These are phyloP conservation scores for Diplodia mutila DNA, from an alignment of 2,329 filamentous ascomycete species.

Conservation along the genomic window DNA sequence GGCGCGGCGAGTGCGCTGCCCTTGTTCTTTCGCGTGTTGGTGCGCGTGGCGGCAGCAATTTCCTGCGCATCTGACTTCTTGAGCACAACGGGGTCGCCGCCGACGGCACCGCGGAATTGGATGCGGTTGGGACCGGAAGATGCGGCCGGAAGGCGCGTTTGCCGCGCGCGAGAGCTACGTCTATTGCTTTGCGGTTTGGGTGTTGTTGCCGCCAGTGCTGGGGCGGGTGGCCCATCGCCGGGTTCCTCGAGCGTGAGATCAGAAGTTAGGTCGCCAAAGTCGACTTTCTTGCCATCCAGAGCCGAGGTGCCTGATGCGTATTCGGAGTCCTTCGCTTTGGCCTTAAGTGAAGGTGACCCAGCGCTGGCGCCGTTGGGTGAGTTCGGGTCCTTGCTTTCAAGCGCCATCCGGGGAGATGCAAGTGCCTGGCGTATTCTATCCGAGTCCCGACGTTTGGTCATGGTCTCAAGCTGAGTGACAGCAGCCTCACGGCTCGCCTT, in stretches of 20 bases:
- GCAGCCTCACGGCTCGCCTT: constrained; percentile 44
- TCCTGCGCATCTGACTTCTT: constrained; percentile 56
- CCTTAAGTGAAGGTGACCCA: neutral
- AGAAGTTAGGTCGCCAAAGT: constrained; percentile 6
- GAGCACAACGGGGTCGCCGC: constrained; percentile 48
- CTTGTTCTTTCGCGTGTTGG: constrained; percentile 57
- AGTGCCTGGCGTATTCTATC: constrained; percentile 52
- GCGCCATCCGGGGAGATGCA: constrained; percentile 49
- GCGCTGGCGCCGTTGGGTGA: constrained; percentile 37
- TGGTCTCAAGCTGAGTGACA: constrained; percentile 45
- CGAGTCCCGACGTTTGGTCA: constrained; percentile 53
- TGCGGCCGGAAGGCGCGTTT: constrained; percentile 40
- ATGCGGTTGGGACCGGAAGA: constrained; percentile 45
- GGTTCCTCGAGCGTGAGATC: neutral
- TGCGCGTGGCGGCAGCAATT: constrained; percentile 48
- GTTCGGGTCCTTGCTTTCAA: constrained; percentile 54
- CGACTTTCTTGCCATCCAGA: neutral
- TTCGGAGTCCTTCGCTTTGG: neutral
- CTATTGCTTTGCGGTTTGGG: constrained; percentile 31
- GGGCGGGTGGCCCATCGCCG: constrained; percentile 26
- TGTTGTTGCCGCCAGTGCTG: constrained; percentile 5
- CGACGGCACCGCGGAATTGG: constrained; percentile 48
- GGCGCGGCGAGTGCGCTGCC: constrained; percentile 49
- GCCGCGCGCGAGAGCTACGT: constrained; percentile 41
- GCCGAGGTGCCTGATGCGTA: neutral